Conservation (phyloP, 2,329 filamentous ascomycete species). For the Ciborinia camelliae region DNA sequence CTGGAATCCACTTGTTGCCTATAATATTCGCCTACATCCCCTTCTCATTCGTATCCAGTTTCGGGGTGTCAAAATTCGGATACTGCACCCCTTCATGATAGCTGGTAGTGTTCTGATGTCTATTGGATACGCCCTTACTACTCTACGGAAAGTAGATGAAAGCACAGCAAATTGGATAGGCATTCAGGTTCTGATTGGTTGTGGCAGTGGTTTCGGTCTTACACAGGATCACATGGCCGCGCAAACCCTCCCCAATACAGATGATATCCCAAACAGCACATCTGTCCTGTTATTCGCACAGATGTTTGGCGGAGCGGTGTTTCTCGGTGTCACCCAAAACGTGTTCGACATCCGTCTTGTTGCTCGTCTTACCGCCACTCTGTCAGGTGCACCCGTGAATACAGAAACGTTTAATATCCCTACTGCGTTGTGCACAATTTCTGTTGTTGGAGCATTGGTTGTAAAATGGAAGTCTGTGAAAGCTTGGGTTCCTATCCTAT, state of each 20-base stretch:
- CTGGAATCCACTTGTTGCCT: not conserved
- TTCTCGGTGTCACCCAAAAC: conserved; percentile 30
- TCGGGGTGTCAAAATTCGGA: conserved; percentile 31
- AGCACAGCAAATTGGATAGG: conserved; percentile 39
- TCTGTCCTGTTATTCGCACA: conserved; percentile 55
- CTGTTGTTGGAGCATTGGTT: not conserved
- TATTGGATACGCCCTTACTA: conserved; percentile 43
- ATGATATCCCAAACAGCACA: conserved; percentile 50
- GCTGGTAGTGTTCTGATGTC: conserved; percentile 33
- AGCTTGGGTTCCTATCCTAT: no score
- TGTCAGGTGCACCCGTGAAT: not conserved
- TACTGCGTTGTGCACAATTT: not conserved
- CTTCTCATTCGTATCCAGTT: conserved; percentile 20
- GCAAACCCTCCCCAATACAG: conserved; percentile 48
- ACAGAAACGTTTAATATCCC: not conserved
- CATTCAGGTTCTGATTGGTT: conserved; percentile 33
- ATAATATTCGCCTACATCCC: not conserved
- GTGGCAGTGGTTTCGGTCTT: conserved; percentile 35
- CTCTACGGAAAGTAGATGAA: conserved; percentile 40
- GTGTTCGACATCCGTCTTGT: not conserved
- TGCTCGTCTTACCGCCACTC: not conserved
- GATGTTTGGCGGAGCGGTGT: conserved; percentile 55
- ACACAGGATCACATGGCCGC: conserved; percentile 34
- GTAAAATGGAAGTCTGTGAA: not conserved
- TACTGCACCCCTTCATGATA: conserved; percentile 33